Evolutionary conservation across 148 eudicot genomes (phyloP).

Genomic region (Rhododendron molle): DNA sequence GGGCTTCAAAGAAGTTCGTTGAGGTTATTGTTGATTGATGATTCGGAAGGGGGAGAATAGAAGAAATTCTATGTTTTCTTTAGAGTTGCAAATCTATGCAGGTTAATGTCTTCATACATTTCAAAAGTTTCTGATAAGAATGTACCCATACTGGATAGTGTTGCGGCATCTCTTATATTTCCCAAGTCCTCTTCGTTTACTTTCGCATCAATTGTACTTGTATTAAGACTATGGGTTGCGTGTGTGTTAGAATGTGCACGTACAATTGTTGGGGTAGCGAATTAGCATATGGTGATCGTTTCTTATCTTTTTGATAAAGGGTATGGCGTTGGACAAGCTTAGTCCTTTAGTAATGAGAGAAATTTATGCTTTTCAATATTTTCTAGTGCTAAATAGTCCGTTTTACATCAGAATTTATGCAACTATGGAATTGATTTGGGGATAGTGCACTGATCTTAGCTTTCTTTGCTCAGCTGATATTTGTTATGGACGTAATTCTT

Average conservation of each 20-base stretch:
- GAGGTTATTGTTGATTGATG: not conserved
- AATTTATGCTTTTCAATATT: too few species aligned
- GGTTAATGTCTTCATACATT: not conserved
- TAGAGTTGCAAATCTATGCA: not conserved
- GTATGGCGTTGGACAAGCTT: too few species aligned
- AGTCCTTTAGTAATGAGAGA: too few species aligned
- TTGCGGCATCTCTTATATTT: too few species aligned
- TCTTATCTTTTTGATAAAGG: not conserved
- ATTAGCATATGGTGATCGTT: not conserved
- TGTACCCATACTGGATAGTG: too few species aligned
- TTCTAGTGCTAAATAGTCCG: too few species aligned
- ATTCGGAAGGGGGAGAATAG: too few species aligned
- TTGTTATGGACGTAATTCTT: not conserved
- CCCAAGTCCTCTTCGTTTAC: not conserved
- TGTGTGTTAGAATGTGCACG: not conserved
- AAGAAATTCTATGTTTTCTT: not conserved
- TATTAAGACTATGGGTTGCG: not conserved
- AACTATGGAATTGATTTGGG: not conserved
- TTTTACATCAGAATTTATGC: too few species aligned
- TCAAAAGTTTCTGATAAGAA: not conserved
- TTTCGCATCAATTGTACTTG: not conserved
- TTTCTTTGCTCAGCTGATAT: too few species aligned
- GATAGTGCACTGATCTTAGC: not conserved
- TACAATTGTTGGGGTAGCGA: too few species aligned
- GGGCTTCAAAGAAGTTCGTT: constrained; percentile 23